Base-by-base conservation (phyloP, 2,329 filamentous ascomycete species). In the Didymella keratinophila region DNA sequence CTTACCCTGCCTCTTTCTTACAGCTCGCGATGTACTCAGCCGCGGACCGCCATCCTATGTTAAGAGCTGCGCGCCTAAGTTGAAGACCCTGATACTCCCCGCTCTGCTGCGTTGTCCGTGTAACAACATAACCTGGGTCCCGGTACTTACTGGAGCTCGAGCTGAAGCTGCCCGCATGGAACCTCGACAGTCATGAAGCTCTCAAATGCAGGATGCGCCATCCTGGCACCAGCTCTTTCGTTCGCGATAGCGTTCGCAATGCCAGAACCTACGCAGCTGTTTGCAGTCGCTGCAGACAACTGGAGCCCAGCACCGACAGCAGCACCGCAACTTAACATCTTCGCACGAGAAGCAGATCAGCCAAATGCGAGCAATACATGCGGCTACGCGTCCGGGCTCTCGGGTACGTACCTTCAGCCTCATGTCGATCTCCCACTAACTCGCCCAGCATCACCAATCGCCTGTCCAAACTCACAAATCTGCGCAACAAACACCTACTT, bases 401-500 rank as follows among this genome's bases (percentile, higher is more conserved):
- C 64, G 46, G 61, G 74, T 76, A 64, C 47, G 64, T 60, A 48
- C 20, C 25, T 21, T 36, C 37, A 34, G 20, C 27, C 32, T 37
- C n/a, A 30, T 23, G 23, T 11, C 41, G 23, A 43, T 25, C 12
- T 8, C 14, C 2, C 3, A 30, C 10, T 55, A 7, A 59, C 32
- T 8, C 1, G 10, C 14, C 43, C 44, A 77, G 74, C 61, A 49
- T 66, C 61, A 10, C 66, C 72, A 18, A 56, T 75, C 57, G 74
- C 72, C 16, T 77, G 74, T 37, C 60, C 62, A 28, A 66, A 68
- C 37, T 48, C 63, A 1, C 62, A 60, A 25, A 63, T 70, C 32
- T 77, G 75, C 61, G 74, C 74, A 30, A 76, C 73, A 47, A 76
- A 75, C 55, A 69, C 66, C 7, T 62, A 56, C 53, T 65, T 66